These are phyloP conservation scores for Aphanomyces astaci DNA, from an alignment of 352 stramenopile species.

Conservation along the genomic window DNA sequence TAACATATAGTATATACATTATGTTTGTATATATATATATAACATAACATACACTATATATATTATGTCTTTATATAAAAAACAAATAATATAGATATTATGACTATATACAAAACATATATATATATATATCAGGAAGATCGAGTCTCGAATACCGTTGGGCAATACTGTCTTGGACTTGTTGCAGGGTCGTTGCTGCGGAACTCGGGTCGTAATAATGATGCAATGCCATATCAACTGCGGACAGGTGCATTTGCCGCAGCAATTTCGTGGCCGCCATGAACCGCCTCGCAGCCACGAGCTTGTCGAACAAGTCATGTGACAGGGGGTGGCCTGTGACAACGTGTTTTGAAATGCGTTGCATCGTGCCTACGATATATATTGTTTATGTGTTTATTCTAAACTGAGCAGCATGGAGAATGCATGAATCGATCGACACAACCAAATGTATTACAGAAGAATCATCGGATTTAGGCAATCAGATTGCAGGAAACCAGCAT, in stretches of 20 bases:
- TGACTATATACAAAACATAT: no score
- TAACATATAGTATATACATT: no score
- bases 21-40: no score
- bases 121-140: background rate
- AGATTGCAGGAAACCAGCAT: background rate
- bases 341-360: conserved; percentile 68
- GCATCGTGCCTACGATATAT: background rate
- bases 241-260: background rate
- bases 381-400: no score
- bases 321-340: conserved; percentile 87
- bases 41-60: no score
- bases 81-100: no score
- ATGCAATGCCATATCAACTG: background rate
- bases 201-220: background rate
- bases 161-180: background rate
- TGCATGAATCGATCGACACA: no score
- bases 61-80: no score
- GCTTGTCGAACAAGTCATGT: conserved; percentile 92
- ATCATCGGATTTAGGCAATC: background rate
- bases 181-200: background rate
- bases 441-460: no score
- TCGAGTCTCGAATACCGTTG: background rate
- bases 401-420: no score
- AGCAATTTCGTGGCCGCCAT: conserved; percentile 45
- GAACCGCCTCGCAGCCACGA: conserved; percentile 92